Percentiles rank a stretch among this genome's conserved stretches.
phyloP scores from a whole-genome alignment of 176 grass and related monocot species.

The Eleusine coracana region DNA sequence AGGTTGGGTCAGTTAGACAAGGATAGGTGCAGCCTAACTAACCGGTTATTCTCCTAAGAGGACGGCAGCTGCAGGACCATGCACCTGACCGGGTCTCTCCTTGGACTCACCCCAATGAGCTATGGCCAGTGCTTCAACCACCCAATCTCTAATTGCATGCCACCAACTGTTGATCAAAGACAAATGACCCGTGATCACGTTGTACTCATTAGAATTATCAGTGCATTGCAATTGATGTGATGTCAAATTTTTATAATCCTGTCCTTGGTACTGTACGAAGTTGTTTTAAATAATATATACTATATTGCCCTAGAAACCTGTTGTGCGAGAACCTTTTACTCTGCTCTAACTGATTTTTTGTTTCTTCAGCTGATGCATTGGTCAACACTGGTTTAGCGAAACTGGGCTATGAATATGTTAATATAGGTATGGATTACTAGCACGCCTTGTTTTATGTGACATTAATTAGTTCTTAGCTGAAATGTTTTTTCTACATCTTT shows the following conservation, averaged over 20 bases:
- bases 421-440: constrained; percentile 60
- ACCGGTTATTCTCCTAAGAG: constrained; percentile 5
- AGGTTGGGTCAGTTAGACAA: not conserved
- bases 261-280: not conserved
- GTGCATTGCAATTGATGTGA: not conserved
- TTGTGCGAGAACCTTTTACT: not conserved
- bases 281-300: not conserved
- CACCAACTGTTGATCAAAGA: constrained; percentile 28
- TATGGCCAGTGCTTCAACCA: constrained; percentile 29
- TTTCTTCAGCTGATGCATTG: constrained; percentile 87
- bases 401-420: constrained; percentile 84
- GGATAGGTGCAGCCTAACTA: constrained; percentile 39
- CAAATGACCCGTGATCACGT: not conserved
- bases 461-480: not conserved
- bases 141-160: not conserved
- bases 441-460: constrained; percentile 2
- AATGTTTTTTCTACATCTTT: constrained; percentile 17
- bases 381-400: constrained; percentile 70
- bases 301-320: not conserved
- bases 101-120: constrained; percentile 32
- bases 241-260: not conserved
- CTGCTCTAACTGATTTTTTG: constrained; percentile 8
- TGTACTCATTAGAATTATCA: not conserved
- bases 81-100: constrained; percentile 30
- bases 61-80: constrained; percentile 1